phyloP scores from a whole-genome alignment of 2,329 filamentous ascomycete genomes.

The Colletotrichum navitas region DNA sequence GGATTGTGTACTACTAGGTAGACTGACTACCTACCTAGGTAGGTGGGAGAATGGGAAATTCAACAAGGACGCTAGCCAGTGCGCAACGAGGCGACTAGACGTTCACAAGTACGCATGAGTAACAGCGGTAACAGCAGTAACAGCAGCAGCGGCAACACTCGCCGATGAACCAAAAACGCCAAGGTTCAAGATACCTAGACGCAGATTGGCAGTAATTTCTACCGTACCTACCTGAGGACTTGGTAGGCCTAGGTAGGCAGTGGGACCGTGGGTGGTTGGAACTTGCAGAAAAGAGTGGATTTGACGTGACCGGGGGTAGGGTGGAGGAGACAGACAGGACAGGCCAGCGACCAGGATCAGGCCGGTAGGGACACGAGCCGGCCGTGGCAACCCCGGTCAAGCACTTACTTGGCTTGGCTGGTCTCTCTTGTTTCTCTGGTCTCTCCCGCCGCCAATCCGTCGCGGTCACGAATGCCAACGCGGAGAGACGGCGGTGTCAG shows the following conservation, averaged over 20 bases:
- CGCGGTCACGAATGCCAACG: neutral
- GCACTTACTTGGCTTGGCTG: neutral
- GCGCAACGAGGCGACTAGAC: neutral
- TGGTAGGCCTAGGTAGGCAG: neutral
- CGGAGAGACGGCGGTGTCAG: neutral
- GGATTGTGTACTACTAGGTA: neutral
- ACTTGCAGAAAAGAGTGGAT: slow-evolving; percentile 34
- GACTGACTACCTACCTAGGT: neutral
- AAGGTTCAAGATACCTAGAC: neutral
- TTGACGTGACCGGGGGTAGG: slow-evolving; percentile 32
- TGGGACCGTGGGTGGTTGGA: slow-evolving; percentile 32
- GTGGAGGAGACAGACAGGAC: neutral
- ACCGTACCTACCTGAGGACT: neutral
- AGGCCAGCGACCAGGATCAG: neutral
- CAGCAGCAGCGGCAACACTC: neutral
- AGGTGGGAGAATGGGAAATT: slow-evolving; percentile 4
- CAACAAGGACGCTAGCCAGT: slow-evolving; percentile 8
- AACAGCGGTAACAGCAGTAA: neutral
- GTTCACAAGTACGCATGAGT: neutral
- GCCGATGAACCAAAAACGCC: neutral
- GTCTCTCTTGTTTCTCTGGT: neutral
- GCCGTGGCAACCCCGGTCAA: neutral
- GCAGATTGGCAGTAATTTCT: neutral
- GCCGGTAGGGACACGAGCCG: neutral
- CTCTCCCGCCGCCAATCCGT: neutral